Evolutionary conservation across 176 grass and related monocot genomes (phyloP).

Genomic region (Coix lacrymajobi): DNA sequence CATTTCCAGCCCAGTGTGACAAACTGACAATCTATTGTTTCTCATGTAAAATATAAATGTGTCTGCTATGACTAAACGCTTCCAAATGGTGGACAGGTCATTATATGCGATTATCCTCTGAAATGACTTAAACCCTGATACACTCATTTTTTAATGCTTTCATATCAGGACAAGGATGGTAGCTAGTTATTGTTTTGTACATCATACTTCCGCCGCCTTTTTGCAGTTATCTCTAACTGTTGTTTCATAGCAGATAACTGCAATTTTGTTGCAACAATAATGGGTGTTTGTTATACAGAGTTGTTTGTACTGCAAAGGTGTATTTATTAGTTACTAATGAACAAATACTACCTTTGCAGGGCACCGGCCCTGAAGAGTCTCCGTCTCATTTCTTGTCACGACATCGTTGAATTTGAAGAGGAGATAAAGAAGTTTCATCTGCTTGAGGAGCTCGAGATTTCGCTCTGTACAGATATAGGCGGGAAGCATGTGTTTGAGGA

Average conservation of each 20-base stretch:
- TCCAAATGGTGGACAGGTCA: not conserved
- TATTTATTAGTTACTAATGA: not conserved
- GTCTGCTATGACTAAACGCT: not conserved
- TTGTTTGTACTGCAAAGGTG: not conserved
- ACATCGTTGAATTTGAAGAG: not conserved
- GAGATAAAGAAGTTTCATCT: constrained; percentile 1
- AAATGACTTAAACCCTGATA: not conserved
- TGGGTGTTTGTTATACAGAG: not conserved
- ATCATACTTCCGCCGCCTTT: not conserved
- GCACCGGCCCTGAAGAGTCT: not conserved
- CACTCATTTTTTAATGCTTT: not conserved
- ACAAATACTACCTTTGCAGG: not conserved
- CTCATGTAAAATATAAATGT: not conserved
- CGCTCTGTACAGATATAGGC: not conserved
- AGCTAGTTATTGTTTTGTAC: not conserved
- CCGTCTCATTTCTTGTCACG: constrained; percentile 5
- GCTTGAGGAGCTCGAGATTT: constrained; percentile 11
- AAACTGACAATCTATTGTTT: not conserved
- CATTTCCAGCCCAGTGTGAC: not conserved
- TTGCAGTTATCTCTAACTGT: not conserved
- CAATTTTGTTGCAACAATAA: not conserved
- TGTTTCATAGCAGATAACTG: not conserved
- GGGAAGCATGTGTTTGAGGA: not conserved
- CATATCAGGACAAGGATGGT: not conserved
- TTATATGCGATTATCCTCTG: not conserved